Percentiles rank a stretch among this genome's conserved stretches.
These are phyloP conservation scores for Psilocybe mexicana DNA, from an alignment of 1,284 basidiomycete species.

Conservation along the genomic window DNA sequence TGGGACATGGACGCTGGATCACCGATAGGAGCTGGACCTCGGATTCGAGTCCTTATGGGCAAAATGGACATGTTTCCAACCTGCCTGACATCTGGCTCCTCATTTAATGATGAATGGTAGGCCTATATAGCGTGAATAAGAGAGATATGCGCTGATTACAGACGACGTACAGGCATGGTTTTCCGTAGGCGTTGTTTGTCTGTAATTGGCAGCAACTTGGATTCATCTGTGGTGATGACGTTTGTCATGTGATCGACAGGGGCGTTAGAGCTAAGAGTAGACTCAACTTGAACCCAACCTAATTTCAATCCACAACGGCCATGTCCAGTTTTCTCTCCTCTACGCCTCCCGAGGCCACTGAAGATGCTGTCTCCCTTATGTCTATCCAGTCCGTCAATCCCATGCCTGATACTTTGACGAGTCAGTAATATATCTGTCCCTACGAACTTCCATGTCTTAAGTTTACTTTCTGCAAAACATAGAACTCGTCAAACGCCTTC, in stretches of 20 bases:
- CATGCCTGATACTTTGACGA: constrained; percentile 70
- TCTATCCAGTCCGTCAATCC: constrained; percentile 53
- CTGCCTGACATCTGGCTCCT: constrained; percentile 77
- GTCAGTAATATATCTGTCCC: constrained; percentile 39
- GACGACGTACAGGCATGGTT: constrained; percentile 58
- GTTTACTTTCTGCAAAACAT: neutral
- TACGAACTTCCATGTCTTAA: neutral
- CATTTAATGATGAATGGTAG: constrained; percentile 96
- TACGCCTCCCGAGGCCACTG: constrained; percentile 30
- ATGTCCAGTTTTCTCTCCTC: constrained; percentile 36
- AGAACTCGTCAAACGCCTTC: constrained; percentile 82
- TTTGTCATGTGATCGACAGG: constrained; percentile 20
- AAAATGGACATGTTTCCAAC: constrained; percentile 92
- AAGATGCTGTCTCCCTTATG: constrained; percentile 49
- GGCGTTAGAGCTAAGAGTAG: neutral
- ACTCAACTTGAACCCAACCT: neutral
- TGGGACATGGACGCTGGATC: constrained; percentile 22
- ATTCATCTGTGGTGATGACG: constrained; percentile 21
- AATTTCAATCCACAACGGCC: constrained; percentile 13
- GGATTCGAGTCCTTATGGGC: constrained; percentile 88
- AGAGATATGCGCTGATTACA: neutral
- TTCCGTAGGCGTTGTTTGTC: constrained; percentile 27
- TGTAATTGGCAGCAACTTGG: constrained; percentile 27
- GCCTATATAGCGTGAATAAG: constrained; percentile 54
- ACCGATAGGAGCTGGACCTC: constrained; percentile 91